Evolutionary conservation across 1,284 basidiomycete species (phyloP).

Genomic region (Anthracocystis walkeri): DNA sequence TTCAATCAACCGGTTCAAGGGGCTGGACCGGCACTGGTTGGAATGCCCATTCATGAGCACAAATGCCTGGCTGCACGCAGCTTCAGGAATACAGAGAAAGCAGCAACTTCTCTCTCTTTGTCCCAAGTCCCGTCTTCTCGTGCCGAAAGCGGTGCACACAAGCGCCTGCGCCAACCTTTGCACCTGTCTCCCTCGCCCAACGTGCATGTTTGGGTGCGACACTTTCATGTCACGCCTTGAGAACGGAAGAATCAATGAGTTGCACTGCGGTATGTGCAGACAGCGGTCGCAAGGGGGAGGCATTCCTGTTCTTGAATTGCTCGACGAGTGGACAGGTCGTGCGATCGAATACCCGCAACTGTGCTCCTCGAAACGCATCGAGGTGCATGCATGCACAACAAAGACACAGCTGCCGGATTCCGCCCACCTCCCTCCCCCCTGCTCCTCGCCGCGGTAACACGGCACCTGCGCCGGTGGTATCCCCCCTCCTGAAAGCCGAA

Average conservation of each 20-base stretch:
- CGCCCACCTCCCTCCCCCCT: neutral
- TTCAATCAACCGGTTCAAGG: neutral
- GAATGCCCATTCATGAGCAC: neutral
- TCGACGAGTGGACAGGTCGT: constrained; percentile 2
- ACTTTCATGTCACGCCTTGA: too few species aligned
- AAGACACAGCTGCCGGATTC: neutral
- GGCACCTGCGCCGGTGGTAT: neutral
- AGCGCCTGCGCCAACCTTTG: too few species aligned
- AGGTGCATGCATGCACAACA: neutral
- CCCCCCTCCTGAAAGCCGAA: constrained; percentile 5
- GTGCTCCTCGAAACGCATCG: neutral
- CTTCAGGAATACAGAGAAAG: neutral
- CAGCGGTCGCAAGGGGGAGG: too few species aligned
- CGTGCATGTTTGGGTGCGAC: too few species aligned
- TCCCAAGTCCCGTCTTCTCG: neutral
- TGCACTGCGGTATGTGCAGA: too few species aligned
- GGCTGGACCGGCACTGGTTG: neutral
- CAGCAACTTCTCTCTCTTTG: neutral
- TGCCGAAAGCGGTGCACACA: too few species aligned
- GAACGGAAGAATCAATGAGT: too few species aligned
- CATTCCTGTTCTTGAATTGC: neutral
- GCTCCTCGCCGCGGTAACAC: neutral
- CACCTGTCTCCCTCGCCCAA: too few species aligned
- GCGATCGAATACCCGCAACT: constrained; percentile 3
- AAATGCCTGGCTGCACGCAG: neutral